Evolutionary conservation across 179 eudicot species (phyloP).

Genomic region (Camellia oleifera): DNA sequence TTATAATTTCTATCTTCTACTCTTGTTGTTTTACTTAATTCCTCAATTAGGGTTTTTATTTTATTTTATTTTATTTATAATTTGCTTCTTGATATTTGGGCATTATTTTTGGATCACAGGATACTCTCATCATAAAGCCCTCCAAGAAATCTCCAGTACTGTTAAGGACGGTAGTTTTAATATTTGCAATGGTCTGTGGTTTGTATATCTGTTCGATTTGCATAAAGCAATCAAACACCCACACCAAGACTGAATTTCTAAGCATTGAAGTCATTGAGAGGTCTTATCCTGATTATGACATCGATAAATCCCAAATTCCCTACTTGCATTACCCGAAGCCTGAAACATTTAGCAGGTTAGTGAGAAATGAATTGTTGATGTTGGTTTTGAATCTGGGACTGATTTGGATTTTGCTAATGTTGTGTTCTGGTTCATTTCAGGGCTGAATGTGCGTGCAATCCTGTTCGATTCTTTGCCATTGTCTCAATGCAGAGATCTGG

Average conservation of each 20-base stretch:
- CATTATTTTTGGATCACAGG: conserved; percentile 47
- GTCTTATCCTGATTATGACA: conserved; percentile 29
- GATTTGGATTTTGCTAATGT: neutral
- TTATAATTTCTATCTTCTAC: conserved; percentile 8
- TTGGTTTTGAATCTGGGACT: neutral
- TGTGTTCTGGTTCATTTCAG: conserved; percentile 32
- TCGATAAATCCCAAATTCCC: conserved; percentile 32
- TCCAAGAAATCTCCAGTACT: conserved; percentile 68
- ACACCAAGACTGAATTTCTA: conserved; percentile 25
- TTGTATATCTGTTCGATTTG: conserved; percentile 76
- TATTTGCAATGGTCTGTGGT: conserved; percentile 61
- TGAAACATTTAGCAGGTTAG: conserved; percentile 61
- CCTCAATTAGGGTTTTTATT: neutral
- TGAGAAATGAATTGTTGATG: neutral
- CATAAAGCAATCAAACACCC: conserved; percentile 52
- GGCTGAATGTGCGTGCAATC: conserved; percentile 81
- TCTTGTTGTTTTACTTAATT: neutral
- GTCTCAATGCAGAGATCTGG: conserved; percentile 92
- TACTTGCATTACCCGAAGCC: conserved; percentile 76
- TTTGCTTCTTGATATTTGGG: conserved; percentile 15
- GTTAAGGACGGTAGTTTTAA: conserved; percentile 54
- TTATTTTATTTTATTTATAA: neutral
- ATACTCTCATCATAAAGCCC: conserved; percentile 45
- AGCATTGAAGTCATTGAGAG: conserved; percentile 41
- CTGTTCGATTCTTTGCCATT: conserved; percentile 80